phyloP scores from a whole-genome alignment of 768 basidiomycete genomes.

The Suillus subaureus region DNA sequence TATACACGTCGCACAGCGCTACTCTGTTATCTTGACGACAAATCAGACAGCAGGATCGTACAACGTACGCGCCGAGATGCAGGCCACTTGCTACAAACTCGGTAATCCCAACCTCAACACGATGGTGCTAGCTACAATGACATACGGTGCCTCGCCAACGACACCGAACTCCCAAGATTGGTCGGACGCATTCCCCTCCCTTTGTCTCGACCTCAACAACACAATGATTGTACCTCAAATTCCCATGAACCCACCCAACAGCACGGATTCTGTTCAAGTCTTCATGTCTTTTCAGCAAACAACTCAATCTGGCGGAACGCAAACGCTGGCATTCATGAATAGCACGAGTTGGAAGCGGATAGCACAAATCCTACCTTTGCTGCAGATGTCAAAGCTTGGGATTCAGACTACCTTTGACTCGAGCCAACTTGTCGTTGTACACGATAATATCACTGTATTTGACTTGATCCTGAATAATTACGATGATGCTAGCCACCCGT shows the following conservation, averaged over 20 bases:
- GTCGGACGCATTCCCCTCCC: slow-evolving; percentile 25
- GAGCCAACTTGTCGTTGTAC: slow-evolving; percentile 27
- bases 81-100: slow-evolving; percentile 34
- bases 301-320: slow-evolving; percentile 26
- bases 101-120: slow-evolving; percentile 28
- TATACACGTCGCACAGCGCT: slow-evolving; percentile 50
- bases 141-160: slow-evolving; percentile 28
- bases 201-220: slow-evolving; percentile 29
- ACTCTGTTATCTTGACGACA: slow-evolving; percentile 47
- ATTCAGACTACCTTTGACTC: slow-evolving; percentile 29
- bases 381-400: slow-evolving; percentile 28
- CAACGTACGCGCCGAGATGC: slow-evolving; percentile 41
- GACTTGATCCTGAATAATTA: slow-evolving; percentile 26
- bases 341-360: slow-evolving; percentile 30
- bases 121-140: slow-evolving; percentile 32
- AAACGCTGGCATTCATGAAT: slow-evolving; percentile 29
- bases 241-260: slow-evolving; percentile 30
- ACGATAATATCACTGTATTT: slow-evolving; percentile 30
- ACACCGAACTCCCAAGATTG: slow-evolving; percentile 30
- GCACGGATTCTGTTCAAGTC: slow-evolving; percentile 21
- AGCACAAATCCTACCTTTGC: slow-evolving; percentile 29
- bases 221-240: slow-evolving; percentile 32
- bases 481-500: slow-evolving; percentile 36
- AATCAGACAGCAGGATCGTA: slow-evolving; percentile 40
- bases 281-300: slow-evolving; percentile 29